phyloP scores from a whole-genome alignment of 129 eudicot genomes.

The Gnaphalium uliginosum region DNA sequence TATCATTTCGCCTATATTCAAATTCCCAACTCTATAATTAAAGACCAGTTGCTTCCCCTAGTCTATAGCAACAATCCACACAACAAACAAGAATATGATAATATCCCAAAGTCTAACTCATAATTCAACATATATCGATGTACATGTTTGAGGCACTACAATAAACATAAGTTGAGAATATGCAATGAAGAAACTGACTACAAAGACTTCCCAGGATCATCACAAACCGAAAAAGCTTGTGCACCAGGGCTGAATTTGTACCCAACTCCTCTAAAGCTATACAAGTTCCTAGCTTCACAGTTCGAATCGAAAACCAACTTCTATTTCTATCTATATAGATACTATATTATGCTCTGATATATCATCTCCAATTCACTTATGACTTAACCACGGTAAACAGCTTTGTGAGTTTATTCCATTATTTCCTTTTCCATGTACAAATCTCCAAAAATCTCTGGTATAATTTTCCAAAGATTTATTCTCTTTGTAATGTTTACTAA shows the following conservation, averaged over 20 bases:
- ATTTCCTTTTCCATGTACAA: constrained; percentile 29
- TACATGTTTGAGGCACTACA: constrained; percentile 25
- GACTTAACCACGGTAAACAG: constrained; percentile 11
- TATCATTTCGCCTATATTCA: neutral
- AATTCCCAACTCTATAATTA: neutral
- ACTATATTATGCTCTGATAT: constrained; percentile 22
- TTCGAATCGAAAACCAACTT: constrained; percentile 14
- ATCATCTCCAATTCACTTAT: constrained; percentile 19
- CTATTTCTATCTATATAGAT: constrained; percentile 14
- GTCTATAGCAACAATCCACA: neutral
- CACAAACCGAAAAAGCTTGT: constrained; percentile 18
- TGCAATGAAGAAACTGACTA: constrained; percentile 20
- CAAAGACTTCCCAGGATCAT: constrained; percentile 22
- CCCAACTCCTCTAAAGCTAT: constrained; percentile 25
- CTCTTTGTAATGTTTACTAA: neutral
- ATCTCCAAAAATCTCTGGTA: constrained; percentile 20
- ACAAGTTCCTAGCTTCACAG: constrained; percentile 27
- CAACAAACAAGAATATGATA: neutral
- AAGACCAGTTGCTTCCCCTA: neutral
- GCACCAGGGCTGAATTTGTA: constrained; percentile 11
- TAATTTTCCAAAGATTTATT: constrained; percentile 18
- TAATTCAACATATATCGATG: constrained; percentile 17
- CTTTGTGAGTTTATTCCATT: constrained; percentile 21
- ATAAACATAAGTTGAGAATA: constrained; percentile 11
- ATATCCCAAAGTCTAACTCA: neutral